These are phyloP conservation scores for Neospermospora avenae DNA, from an alignment of 2,329 filamentous ascomycete species.

Conservation along the genomic window DNA sequence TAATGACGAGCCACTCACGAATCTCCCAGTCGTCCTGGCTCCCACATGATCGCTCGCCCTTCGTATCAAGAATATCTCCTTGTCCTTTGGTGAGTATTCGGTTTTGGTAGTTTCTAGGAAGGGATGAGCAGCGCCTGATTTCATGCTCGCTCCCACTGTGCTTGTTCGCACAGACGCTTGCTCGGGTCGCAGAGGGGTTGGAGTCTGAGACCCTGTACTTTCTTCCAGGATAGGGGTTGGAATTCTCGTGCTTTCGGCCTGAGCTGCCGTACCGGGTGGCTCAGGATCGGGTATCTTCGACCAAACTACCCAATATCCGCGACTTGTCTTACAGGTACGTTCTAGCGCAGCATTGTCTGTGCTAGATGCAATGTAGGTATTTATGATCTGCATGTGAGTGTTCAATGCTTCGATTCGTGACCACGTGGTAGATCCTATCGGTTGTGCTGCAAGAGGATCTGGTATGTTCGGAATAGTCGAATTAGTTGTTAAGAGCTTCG, in stretches of 20 bases:
- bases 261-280: neutral
- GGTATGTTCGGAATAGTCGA: slow-evolving; percentile 67
- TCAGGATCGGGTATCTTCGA: slow-evolving; percentile 48
- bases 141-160: slow-evolving; percentile 18
- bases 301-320: slow-evolving; percentile 71
- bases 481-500: slow-evolving; percentile 51
- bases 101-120: slow-evolving; percentile 21
- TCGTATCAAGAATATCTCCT: slow-evolving; percentile 61
- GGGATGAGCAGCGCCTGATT: slow-evolving; percentile 31
- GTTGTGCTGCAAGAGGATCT: slow-evolving; percentile 38
- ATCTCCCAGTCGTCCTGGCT: slow-evolving; percentile 15
- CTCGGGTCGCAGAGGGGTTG: neutral
- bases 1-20: slow-evolving; percentile 17
- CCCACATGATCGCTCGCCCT: slow-evolving; percentile 53
- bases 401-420: slow-evolving; percentile 60
- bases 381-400: slow-evolving; percentile 62
- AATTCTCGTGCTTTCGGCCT: neutral
- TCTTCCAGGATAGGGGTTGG: slow-evolving; percentile 18
- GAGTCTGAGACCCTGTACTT: slow-evolving; percentile 5
- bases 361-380: slow-evolving; percentile 49
- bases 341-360: slow-evolving; percentile 48
- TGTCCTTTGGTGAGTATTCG: slow-evolving; percentile 34
- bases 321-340: slow-evolving; percentile 61
- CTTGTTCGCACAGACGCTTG: slow-evolving; percentile 15
- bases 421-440: slow-evolving; percentile 42